Base-by-base conservation (phyloP, 23 red algal species). In the Pyropia yezoensis region DNA sequence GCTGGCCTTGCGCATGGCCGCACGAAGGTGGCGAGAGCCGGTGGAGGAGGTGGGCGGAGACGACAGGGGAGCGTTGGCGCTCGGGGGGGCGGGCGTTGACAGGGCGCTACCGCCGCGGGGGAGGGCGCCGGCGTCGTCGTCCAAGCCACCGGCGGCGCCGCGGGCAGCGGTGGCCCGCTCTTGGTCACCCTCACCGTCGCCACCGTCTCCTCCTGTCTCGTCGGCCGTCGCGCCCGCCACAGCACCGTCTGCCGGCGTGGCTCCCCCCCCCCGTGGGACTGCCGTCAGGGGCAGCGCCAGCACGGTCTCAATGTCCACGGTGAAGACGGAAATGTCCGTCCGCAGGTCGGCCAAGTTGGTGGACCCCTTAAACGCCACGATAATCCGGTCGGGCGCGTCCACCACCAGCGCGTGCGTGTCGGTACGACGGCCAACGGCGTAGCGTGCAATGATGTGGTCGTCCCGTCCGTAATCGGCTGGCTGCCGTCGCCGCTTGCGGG, bases 341-440 rank as follows among this genome's bases (percentile, higher is more conserved):
- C 47, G 69, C 26, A 80, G 47, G 63, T 91, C 80, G 29, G 69
- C 66, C n/a, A 32, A 54, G 69, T 70, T 83, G 59, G 75, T 63
- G 19, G 87, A 82, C 26, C 87, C 87, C 27, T 80, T 79, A 27
- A 91, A 91, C 33, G 76, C 77, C 18, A 91, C 53, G 21, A 75
- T 68, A 68, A 91, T 91, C 27, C 77, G 66, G 65, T 91, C 87
- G 25, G 76, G 19, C 24, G 77, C 66, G 29, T 82, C 87, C 17
- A 74, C 72, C 33, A 91, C 77, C 45, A 91, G 71, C n/a, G 69
- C 73, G 57, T 76, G 70, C 13, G 77, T 83, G 56, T 91, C 87
- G 24, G 87, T 91, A 17, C 25, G 57, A 25, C 65, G 33, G 21
- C 66, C 66, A 17, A 17, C 11, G 24, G n/a, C 32, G 50, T 32